Evolutionary conservation across 495 filamentous ascomycete genomes (phyloP).

Genomic region (Daldinia grandis): DNA sequence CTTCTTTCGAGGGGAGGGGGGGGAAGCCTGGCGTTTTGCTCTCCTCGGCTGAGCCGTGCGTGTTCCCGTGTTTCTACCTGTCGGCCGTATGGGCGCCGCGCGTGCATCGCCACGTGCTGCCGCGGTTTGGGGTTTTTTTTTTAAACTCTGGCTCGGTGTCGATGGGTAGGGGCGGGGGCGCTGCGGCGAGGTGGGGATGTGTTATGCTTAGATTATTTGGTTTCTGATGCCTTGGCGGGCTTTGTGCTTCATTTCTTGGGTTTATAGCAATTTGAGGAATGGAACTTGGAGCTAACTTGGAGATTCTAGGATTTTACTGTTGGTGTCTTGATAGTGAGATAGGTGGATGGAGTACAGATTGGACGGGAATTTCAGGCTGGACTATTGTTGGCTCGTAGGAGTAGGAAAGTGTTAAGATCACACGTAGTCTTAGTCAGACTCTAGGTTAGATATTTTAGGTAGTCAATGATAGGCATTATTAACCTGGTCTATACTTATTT

Average conservation of each 20-base stretch:
- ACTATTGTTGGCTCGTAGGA: conserved; percentile 11
- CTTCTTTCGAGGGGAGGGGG: not conserved
- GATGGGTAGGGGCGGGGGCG: conserved; percentile 36
- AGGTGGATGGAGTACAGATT: not conserved
- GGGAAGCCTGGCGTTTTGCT: conserved; percentile 1
- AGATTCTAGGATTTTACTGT: not conserved
- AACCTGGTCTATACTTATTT: conserved; percentile 23
- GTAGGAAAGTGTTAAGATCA: not conserved
- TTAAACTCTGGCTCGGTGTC: conserved; percentile 33
- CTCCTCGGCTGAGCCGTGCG: conserved; percentile 32
- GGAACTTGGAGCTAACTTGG: not conserved
- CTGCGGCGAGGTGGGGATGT: conserved; percentile 49
- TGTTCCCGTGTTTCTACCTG: not conserved
- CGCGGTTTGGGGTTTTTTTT: conserved; percentile 41
- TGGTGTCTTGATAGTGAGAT: not conserved
- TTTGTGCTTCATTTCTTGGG: conserved; percentile 23
- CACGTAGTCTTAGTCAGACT: not conserved
- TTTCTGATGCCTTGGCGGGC: conserved; percentile 52
- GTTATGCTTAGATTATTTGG: conserved; percentile 59
- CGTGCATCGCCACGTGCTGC: conserved; percentile 61
- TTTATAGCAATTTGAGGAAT: not conserved
- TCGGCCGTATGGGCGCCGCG: conserved; percentile 42
- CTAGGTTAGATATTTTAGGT: conserved; percentile 17
- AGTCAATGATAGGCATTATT: conserved; percentile 26
- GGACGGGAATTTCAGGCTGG: not conserved